phyloP scores from a whole-genome alignment of 164 flowering plant species.

The Warburgia ugandensis region DNA sequence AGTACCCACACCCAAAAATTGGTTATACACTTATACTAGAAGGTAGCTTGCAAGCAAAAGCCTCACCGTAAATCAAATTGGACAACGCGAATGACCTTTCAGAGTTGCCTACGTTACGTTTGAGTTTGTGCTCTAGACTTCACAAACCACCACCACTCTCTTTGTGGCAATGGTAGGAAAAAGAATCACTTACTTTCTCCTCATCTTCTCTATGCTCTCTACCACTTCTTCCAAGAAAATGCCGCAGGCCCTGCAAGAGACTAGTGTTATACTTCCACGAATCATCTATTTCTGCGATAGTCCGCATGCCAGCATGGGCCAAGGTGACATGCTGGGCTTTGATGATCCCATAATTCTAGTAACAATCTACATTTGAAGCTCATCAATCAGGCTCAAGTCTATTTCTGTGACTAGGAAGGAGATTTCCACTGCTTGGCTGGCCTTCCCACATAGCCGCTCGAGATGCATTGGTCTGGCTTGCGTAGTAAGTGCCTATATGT shows the following conservation, averaged over 20 bases:
- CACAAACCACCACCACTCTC: too few relatives aligned
- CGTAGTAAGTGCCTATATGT: constrained; percentile 59
- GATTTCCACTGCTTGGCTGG: constrained; percentile 48
- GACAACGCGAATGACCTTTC: too few relatives aligned
- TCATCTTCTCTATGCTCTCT: too few relatives aligned
- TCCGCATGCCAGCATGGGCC: constrained; percentile 48
- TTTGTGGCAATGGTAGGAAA: too few relatives aligned
- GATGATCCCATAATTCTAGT: constrained; percentile 70
- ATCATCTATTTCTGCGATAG: constrained; percentile 53
- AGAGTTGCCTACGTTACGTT: too few relatives aligned
- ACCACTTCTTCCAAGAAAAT: too few relatives aligned
- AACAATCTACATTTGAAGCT: constrained; percentile 47
- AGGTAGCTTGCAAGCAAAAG: too few relatives aligned
- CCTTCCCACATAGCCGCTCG: constrained; percentile 44
- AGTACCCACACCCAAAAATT: too few relatives aligned
- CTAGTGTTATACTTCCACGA: constrained; percentile 60
- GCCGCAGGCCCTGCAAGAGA: constrained; percentile 40
- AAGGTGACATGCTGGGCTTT: constrained; percentile 60
- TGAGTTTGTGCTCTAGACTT: too few relatives aligned
- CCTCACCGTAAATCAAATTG: too few relatives aligned
- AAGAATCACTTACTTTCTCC: too few relatives aligned
- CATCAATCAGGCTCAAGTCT: constrained; percentile 68
- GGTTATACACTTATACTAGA: too few relatives aligned
- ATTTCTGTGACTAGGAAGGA: constrained; percentile 49
- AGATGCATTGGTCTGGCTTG: constrained; percentile 46